phyloP scores from a whole-genome alignment of 768 basidiomycete species.

The Pleurotus ostreatus region DNA sequence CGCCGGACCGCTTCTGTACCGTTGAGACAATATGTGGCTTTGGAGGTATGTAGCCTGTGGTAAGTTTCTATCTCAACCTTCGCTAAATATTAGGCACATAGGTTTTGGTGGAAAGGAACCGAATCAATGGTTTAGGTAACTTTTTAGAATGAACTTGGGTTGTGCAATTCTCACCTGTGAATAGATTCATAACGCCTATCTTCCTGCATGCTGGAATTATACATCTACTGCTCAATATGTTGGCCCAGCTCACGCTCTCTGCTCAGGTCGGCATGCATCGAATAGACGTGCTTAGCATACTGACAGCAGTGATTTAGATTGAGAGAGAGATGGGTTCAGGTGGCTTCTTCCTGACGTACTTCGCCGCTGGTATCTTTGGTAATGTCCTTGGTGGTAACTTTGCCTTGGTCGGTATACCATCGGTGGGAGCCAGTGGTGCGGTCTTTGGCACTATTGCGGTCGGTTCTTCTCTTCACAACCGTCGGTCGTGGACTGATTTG shows the following conservation, averaged over 20 bases:
- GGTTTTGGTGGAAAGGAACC: slow-evolving; percentile 39
- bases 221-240: slow-evolving; percentile 88
- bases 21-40: slow-evolving; percentile 87
- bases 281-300: not conserved
- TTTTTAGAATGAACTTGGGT: not conserved
- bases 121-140: slow-evolving; percentile 46
- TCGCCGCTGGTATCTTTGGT: slow-evolving; percentile 92
- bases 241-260: slow-evolving; percentile 78
- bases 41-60: slow-evolving; percentile 50
- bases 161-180: not conserved
- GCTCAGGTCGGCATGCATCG: slow-evolving; percentile 52
- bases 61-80: slow-evolving; percentile 18
- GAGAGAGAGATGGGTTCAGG: slow-evolving; percentile 89
- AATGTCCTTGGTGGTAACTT: slow-evolving; percentile 94
- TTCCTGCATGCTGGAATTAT: slow-evolving; percentile 96
- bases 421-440: slow-evolving; percentile 89
- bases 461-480: slow-evolving; percentile 15
- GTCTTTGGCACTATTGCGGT: slow-evolving; percentile 87
- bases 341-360: slow-evolving; percentile 82
- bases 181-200: slow-evolving; percentile 81
- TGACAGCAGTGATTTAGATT: slow-evolving; percentile 41
- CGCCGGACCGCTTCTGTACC: slow-evolving; percentile 63
- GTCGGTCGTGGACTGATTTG: not conserved
- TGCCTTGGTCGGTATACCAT: slow-evolving; percentile 81
- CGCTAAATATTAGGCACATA: slow-evolving; percentile 10